Base-by-base conservation (phyloP, 164 flowering plant species). In the Brasenia schreberi region DNA sequence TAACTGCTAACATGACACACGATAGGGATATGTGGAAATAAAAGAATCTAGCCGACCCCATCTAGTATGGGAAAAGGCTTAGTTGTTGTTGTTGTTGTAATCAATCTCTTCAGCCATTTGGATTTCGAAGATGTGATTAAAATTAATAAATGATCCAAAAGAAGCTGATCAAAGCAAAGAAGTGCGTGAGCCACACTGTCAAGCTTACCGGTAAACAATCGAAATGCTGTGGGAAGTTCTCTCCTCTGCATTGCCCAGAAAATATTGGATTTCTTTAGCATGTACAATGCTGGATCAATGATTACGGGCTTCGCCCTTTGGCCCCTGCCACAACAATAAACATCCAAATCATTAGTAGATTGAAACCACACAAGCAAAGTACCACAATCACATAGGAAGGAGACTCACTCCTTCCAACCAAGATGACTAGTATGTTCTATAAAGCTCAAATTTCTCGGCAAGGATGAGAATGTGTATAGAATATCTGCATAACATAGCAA, bases 321-420 rank as follows among this genome's bases (percentile, higher is more conserved):
- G 9, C 70, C 81, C 79, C 98, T 92, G 87, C 66, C 77, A 44
- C 52, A 1, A 44, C 52, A 44, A 44, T 44, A 11, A 44, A 44
- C 6, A 6, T 6, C 52, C 52, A 6, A 44, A 44, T 5, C 6
- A 11, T 44, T 6, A 44, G n/a, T n/a, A n/a, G n/a, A n/a, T n/a
- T n/a, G n/a, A n/a, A n/a, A n/a, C n/a, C n/a, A n/a, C n/a, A n/a
- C n/a, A 44, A 44, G 10, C 52, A 44, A 44, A 44, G 52, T n/a
- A n/a, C 6, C 52, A 44, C 6, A 44, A 44, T 44, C 10, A n/a
- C 6, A 60, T 7, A 17, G 18, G 62, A 60, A 17, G 11, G 6
- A 39, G 18, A 64, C 95, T 85, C 71, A 92, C 98, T 76, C 87
- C 71, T 92, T 90, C 98, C 98, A 90, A 9, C 96, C 96, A 56